Percentiles rank a stretch among this genome's conserved stretches.
Evolutionary conservation across 257 asterid genomes (phyloP).

Genomic region (Forsythia viridissima): DNA sequence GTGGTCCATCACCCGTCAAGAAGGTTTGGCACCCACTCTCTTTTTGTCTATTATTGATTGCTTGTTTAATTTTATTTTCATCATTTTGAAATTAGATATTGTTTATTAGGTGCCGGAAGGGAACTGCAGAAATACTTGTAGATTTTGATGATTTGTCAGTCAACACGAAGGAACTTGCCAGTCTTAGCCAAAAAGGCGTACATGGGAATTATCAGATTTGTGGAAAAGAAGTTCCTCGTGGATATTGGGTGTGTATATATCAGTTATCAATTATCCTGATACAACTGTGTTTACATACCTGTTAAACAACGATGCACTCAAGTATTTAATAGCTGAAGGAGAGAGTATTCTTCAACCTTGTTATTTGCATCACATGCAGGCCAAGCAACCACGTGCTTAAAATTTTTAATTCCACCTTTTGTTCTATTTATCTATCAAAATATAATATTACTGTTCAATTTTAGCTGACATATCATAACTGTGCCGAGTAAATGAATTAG

Average conservation of each 20-base stretch:
- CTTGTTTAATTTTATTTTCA: slow-evolving; percentile 1
- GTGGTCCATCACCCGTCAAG: slow-evolving; percentile 96
- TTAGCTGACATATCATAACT: background rate
- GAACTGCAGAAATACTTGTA: slow-evolving; percentile 87
- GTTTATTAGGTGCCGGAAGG: slow-evolving; percentile 81
- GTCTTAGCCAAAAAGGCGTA: slow-evolving; percentile 42
- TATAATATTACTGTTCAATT: background rate
- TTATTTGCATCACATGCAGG: background rate
- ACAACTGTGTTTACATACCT: background rate
- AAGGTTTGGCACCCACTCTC: slow-evolving; percentile 45
- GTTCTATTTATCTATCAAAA: slow-evolving; percentile 10
- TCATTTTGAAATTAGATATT: slow-evolving; percentile 26
- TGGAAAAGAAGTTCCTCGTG: slow-evolving; percentile 91
- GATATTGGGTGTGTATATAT: slow-evolving; percentile 82
- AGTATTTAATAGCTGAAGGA: background rate
- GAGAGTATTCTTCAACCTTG: background rate
- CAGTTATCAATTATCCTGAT: slow-evolving; percentile 18
- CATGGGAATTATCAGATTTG: slow-evolving; percentile 65
- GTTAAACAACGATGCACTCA: background rate
- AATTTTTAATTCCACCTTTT: background rate
- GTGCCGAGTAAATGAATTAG: slow-evolving; percentile 14
- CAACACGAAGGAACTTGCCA: slow-evolving; percentile 34
- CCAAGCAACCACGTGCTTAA: background rate
- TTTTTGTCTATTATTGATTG: background rate
- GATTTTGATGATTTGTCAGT: slow-evolving; percentile 65